A percentile compares a stretch with the other conserved stretches of the same genome.
Conservation (phyloP, 106 monocot species). For the Dactylorhiza incarnata region DNA sequence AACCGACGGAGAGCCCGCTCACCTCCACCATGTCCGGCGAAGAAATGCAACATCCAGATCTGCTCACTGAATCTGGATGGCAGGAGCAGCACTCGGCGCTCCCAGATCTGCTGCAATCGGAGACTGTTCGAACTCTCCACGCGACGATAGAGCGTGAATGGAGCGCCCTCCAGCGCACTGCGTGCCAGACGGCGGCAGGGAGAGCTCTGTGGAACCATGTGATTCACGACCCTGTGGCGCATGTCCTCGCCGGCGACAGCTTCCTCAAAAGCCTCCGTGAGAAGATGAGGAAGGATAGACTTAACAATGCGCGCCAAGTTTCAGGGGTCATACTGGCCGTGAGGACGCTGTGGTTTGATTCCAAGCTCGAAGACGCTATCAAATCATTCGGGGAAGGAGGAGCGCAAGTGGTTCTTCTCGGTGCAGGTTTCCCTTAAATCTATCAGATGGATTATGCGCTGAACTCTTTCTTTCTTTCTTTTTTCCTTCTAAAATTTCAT, state of each 20-base stretch:
- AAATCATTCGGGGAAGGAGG: conserved; percentile 19
- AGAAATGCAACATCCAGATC: not conserved
- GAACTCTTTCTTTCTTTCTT: too few species aligned
- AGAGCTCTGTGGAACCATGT: conserved; percentile 75
- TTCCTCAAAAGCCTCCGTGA: conserved; percentile 51
- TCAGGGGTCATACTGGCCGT: conserved; percentile 83
- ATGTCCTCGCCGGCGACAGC: conserved; percentile 65
- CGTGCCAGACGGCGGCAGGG: conserved; percentile 88
- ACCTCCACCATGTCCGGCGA: conserved; percentile 14
- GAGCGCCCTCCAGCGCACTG: conserved; percentile 39
- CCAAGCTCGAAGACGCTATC: conserved; percentile 62
- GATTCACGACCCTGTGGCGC: conserved; percentile 67
- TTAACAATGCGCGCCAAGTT: conserved; percentile 55
- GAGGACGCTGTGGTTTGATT: conserved; percentile 81
- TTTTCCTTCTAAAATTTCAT: too few species aligned
- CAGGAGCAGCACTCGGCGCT: conserved; percentile 27
- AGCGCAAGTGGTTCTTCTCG: conserved; percentile 51
- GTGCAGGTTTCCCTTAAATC: conserved; percentile 55
- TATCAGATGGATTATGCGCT: too few species aligned
- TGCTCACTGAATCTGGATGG: conserved; percentile 6
- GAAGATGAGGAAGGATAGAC: conserved; percentile 57
- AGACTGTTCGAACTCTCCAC: conserved; percentile 41
- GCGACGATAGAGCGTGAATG: conserved; percentile 50
- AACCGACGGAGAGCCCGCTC: not conserved
- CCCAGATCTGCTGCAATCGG: conserved; percentile 28